phyloP scores from a whole-genome alignment of 2,329 filamentous ascomycete species.

The Aspergillus glaucus region DNA sequence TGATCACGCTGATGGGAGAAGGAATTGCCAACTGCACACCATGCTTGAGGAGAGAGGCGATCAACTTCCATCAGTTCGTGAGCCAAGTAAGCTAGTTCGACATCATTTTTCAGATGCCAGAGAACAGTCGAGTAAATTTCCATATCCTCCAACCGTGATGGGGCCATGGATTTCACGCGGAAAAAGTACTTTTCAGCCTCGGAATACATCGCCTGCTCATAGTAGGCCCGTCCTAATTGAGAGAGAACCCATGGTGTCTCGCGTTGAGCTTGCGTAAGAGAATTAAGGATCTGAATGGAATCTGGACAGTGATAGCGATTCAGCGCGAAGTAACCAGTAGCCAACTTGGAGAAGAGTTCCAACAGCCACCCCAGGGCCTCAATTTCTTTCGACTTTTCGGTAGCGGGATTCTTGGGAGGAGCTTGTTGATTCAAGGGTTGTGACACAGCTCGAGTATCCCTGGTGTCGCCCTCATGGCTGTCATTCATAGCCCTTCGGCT shows the following conservation, averaged over 20 bases:
- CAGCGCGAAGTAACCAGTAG: slow-evolving; percentile 69
- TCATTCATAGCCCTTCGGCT: slow-evolving; percentile 63
- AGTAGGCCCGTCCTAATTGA: slow-evolving; percentile 83
- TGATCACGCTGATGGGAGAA: slow-evolving; percentile 90
- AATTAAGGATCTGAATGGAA: slow-evolving; percentile 66
- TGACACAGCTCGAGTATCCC: slow-evolving; percentile 46
- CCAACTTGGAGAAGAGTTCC: slow-evolving; percentile 75
- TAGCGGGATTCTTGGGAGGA: slow-evolving; percentile 24
- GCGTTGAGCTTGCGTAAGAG: slow-evolving; percentile 66
- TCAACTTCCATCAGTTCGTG: slow-evolving; percentile 83
- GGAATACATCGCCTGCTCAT: slow-evolving; percentile 78
- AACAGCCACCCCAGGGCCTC: slow-evolving; percentile 72
- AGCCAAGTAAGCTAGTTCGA: slow-evolving; percentile 83
- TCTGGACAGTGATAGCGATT: slow-evolving; percentile 73
- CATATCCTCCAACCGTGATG: slow-evolving; percentile 86
- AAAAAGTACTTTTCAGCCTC: slow-evolving; percentile 85
- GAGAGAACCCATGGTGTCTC: slow-evolving; percentile 92
- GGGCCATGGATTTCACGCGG: slow-evolving; percentile 69
- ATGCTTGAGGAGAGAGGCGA: slow-evolving; percentile 86
- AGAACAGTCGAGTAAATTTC: slow-evolving; percentile 97
- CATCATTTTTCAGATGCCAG: slow-evolving; percentile 94
- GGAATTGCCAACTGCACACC: slow-evolving; percentile 92
- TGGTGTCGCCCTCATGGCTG: slow-evolving; percentile 62
- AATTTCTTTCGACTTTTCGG: slow-evolving; percentile 59
- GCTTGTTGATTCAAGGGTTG: slow-evolving; percentile 22